Evolutionary conservation across 345 rosid species (phyloP), one percentile per base, ranked within the genome.

Genomic region (Microcos paniculata): DNA sequence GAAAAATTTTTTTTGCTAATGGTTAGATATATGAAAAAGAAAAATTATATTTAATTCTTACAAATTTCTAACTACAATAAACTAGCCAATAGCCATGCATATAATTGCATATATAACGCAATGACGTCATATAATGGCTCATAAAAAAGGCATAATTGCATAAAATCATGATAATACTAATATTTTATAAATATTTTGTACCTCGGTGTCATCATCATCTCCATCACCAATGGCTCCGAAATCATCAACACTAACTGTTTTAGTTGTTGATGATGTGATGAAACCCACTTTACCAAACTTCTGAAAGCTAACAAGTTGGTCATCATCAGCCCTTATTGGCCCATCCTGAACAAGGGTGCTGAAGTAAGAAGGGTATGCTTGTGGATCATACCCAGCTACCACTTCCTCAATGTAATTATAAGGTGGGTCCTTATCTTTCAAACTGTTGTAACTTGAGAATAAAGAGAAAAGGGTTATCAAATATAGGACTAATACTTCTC

Each of bases 191-290:
- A 10, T 4, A 48, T n/a, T n/a, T n/a, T 48, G 97, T 95, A 93
- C 98, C 94, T 82, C 26, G 0, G 93, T 86, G 78, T 84, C 94
- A 51, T 92, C 94, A 51, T 92, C 93, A 10, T 5, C 65, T 45
- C 94, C 94, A 52, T 85, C 89, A 38, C 83, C 97, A 77, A 67
- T 80, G 42, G 92, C 91, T 75, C 93, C 92, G 74, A 80, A 92
- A 68, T 87, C 82, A 58, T 81, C 81, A 52, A 94, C 89, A 63
- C 24, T 82, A 77, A 89, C 31, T 11, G 70, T 73, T 31, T 64
- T 78, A 28, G 33, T 62, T 40, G 76, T 58, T 8, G 76, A 9
- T 2, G 76, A 72, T 42, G 46, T 51, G 46, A 12, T 52, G 61
- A 56, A 21, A 56, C 23, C 61, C 61, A 56, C 14, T 23, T 55